A percentile compares a stretch with the other conserved stretches of the same genome.
Evolutionary conservation across 2,329 filamentous ascomycete species (phyloP).

Genomic region (Fusarium zealandicum): DNA sequence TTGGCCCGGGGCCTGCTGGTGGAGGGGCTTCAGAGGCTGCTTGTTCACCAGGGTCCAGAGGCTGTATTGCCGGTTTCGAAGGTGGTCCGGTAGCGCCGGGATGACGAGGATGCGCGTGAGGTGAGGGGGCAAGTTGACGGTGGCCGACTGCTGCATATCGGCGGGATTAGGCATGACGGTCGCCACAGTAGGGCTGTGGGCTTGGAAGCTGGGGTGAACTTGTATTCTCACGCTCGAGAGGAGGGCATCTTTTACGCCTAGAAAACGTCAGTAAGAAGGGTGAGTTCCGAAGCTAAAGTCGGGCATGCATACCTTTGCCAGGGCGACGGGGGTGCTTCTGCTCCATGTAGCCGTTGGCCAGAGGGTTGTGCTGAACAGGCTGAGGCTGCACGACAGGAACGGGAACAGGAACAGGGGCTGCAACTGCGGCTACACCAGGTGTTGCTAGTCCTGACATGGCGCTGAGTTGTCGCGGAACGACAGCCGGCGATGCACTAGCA

Average conservation of each 20-base stretch:
- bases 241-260: constrained; percentile 67
- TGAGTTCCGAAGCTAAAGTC: no score
- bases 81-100: constrained; percentile 67
- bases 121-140: constrained; percentile 71
- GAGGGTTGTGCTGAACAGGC: constrained; percentile 40
- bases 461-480: constrained; percentile 25
- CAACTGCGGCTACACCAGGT: neutral
- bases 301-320: constrained; percentile 51
- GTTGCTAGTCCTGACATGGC: constrained; percentile 29
- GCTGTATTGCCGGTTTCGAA: constrained; percentile 75
- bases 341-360: constrained; percentile 46
- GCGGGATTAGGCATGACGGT: constrained; percentile 70
- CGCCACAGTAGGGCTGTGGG: constrained; percentile 67
- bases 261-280: constrained; percentile 32
- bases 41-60: constrained; percentile 77
- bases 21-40: constrained; percentile 61
- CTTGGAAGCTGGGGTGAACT: constrained; percentile 71
- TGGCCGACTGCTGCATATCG: constrained; percentile 74
- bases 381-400: constrained; percentile 34
- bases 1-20: constrained; percentile 61
- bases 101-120: constrained; percentile 76
- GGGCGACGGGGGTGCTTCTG: constrained; percentile 49
- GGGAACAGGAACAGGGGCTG: constrained; percentile 26
- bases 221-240: constrained; percentile 71
- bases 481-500: constrained; percentile 39